phyloP scores from a whole-genome alignment of 805 yeast genomes.

The Barnettozyma wickerhamii region DNA sequence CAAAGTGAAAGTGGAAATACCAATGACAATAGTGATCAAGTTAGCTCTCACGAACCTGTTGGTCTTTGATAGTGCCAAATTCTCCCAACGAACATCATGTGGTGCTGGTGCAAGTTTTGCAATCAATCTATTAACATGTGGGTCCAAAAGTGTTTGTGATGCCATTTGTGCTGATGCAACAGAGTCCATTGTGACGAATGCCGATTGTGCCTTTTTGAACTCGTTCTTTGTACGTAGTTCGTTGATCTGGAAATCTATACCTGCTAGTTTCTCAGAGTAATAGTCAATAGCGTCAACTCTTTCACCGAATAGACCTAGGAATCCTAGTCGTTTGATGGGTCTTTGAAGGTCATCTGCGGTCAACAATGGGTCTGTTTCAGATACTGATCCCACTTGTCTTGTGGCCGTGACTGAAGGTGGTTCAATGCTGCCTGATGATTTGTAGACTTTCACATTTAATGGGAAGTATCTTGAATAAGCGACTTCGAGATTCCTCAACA shows the following conservation, averaged over 20 bases:
- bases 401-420: conserved; percentile 23
- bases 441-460: conserved; percentile 21
- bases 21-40: conserved; percentile 35
- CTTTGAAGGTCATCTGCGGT: conserved; percentile 2
- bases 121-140: conserved; percentile 76
- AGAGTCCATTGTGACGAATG: conserved; percentile 91
- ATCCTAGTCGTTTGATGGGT: conserved; percentile 51
- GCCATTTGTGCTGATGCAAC: conserved; percentile 96
- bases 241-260: conserved; percentile 64
- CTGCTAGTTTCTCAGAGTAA: conserved; percentile 60
- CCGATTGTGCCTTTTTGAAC: conserved; percentile 81
- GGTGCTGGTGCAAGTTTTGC: conserved; percentile 94
- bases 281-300: conserved; percentile 78
- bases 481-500: conserved; percentile 59
- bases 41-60: conserved; percentile 58
- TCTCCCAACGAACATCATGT: conserved; percentile 90
- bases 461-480: conserved; percentile 28
- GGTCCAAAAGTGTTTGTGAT: conserved; percentile 92
- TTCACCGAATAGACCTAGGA: conserved; percentile 51
- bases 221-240: conserved; percentile 61
- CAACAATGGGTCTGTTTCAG: conserved; percentile 7
- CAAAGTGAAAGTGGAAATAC: conserved; percentile 60
- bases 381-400: conserved; percentile 1
- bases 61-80: conserved; percentile 69
- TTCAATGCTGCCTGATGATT: conserved; percentile 20